Evolutionary conservation across 2,329 filamentous ascomycete genomes (phyloP), one percentile per base, ranked within the genome.

Genomic region (Alternaria ethzedia): DNA sequence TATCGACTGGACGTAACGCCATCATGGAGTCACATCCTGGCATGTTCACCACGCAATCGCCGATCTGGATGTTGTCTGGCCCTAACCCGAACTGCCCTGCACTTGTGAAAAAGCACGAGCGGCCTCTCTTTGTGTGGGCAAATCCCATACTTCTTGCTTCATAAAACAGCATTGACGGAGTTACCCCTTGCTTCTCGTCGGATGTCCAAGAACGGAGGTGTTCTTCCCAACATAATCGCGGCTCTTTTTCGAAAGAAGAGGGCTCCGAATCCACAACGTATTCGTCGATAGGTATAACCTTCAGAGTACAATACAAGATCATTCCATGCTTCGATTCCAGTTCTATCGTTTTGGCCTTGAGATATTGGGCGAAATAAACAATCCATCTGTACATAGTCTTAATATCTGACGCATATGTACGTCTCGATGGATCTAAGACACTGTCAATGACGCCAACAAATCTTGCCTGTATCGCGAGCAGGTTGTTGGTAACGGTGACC

Each of bases 361-460:
- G 36, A 41, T 41, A 0, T 41, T 11, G 36, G 36, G 1, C 3
- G 9, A 41, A 41, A 1, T 10, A 17, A 2, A 17, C 3, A 11
- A 1, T 2, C 36, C 36, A 41, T 11, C 9, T 1, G 36, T 41
- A 17, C 15, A 41, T 2, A 2, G 36, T 41, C 36, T 0, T 3
- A 0, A 5, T 15, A 3, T 41, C 32, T 3, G 8, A 5, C 8
- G 5, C 32, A 10, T n/a, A 3, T 8, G 0, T 0, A 7, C 0
- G 30, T 8, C 15, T 4, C 2, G 15, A 2, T 1, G 5, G 0
- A 41, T 41, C 36, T 10, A 17, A 2, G 8, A 41, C 36, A 10
- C 36, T 41, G 2, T 6, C 5, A 1, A 41, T 0, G 36, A 41
- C 36, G n/a, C 36, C 36, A 11, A 8, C 36, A 41, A 41, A 41